These are phyloP conservation scores for Wakefieldia striispora DNA, from an alignment of 768 basidiomycete species.

Conservation along the genomic window DNA sequence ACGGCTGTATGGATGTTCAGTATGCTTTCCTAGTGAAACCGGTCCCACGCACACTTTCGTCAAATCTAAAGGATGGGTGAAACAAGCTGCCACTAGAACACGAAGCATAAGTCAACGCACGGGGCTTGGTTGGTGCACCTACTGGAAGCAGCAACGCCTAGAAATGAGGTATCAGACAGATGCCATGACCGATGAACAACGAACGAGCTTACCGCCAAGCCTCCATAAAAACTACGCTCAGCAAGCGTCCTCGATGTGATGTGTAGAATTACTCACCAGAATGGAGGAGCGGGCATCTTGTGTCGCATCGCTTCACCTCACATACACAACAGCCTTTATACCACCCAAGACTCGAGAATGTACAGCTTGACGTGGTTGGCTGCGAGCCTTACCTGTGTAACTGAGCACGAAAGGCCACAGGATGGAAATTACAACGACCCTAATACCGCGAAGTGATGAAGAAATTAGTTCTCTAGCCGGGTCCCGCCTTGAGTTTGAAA, in stretches of 20 bases:
- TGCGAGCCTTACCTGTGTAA: neutral
- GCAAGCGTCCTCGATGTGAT: neutral
- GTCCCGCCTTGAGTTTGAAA: neutral
- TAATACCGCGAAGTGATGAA: slow-evolving; percentile 4
- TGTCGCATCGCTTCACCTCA: neutral
- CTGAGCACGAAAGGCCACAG: slow-evolving; percentile 20
- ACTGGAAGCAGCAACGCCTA: slow-evolving; percentile 67
- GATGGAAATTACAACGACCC: slow-evolving; percentile 4
- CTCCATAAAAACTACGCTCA: slow-evolving; percentile 31
- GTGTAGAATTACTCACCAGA: slow-evolving; percentile 26
- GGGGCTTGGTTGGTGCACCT: slow-evolving; percentile 23
- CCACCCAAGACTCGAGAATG: slow-evolving; percentile 1
- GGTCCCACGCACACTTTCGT: slow-evolving; percentile 69
- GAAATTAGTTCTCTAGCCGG: slow-evolving; percentile 1
- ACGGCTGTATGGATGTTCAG: slow-evolving; percentile 44
- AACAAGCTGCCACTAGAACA: slow-evolving; percentile 68
- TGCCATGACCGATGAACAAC: neutral
- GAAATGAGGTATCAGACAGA: slow-evolving; percentile 10
- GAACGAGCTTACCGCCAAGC: slow-evolving; percentile 54
- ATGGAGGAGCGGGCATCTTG: slow-evolving; percentile 29
- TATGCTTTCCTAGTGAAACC: neutral
- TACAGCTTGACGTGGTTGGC: slow-evolving; percentile 9
- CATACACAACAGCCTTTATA: slow-evolving; percentile 20
- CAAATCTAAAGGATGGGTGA: slow-evolving; percentile 81
- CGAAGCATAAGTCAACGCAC: slow-evolving; percentile 1